Evolutionary conservation across 192 early-diverging fungal genomes (phyloP), one percentile per base, ranked within the genome.

Genomic region (Umbelopsis isabellina): DNA sequence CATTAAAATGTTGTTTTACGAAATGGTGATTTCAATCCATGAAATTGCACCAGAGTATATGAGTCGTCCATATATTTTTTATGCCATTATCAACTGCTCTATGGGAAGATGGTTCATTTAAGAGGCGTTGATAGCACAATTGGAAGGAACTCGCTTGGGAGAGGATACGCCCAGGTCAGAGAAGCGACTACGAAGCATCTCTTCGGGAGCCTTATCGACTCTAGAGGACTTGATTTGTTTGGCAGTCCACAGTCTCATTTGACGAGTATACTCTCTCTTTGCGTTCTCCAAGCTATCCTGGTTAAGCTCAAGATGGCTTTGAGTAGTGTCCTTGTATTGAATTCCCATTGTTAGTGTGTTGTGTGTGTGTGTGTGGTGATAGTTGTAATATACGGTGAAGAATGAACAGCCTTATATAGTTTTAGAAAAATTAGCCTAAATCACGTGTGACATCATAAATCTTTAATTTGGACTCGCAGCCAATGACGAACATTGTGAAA

Each of bases 201-300:
- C 30, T 37, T 25, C 18, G 48, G 48, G 20, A 20, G 48, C 48
- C 12, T 16, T 20, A 49, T 16, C 13, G 33, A 12, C 30, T 1
- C 13, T 61, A 18, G 55, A 35, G 12, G 55, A 25, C 4, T 5
- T 61, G 1, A 61, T 61, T 16, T 61, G 55, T 33, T 25, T 61
- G 25, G 55, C 55, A 7, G 55, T 61, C 55, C 55, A 61, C 12
- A 35, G 6, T 35, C 55, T 61, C 55, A 61, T 61, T 35, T 61
- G 55, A 61, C 27, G 55, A 15, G 55, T 61, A n/a, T 61, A 61
- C 7, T 61, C 55, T 61, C 18, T 61, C 55, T 61, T 61, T 35
- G 55, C 55, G 33, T 61, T 61, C 13, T 61, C 55, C 25, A 61
- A 13, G 16, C 30, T 35, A 18, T 61, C 55, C 16, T 61, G 37